Base-by-base conservation (phyloP, 345 rosid species). In the Arabis alpina region DNA sequence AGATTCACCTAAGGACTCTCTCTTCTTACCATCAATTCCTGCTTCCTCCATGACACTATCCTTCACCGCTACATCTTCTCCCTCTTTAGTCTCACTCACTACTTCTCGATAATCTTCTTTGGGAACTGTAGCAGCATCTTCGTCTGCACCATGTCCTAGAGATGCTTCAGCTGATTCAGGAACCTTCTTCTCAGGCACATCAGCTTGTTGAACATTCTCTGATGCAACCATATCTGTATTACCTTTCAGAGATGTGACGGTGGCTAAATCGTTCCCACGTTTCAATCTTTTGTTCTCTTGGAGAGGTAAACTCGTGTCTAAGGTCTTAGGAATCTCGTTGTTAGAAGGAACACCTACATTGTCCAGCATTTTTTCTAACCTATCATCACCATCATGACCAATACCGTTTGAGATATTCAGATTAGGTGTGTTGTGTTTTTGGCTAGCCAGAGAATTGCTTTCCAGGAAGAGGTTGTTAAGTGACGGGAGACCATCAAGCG, bases 401-500 rank as follows among this genome's bases (percentile, higher is more conserved):
- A 32, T 34, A 68, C 61, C 77, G 45, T n/a, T 77, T 8, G 32
- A 58, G 65, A 66, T 68, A 57, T 62, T 60, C 56, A 79, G 36
- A 79, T 51, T 74, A 61, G 70, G 67, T 25, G 55, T 60, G 60
- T 41, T 62, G 25, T 24, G 71, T 55, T 69, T 76, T 68, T 71
- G 80, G 53, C 66, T 68, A 60, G 67, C 68, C 7, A 76, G 70
- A 42, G 61, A 74, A 28, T 41, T 34, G 63, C 43, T 79, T 66
- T 70, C 79, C 0, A 55, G 58, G 45, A 64, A 68, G 57, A 53
- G 57, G 37, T 23, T 19, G 65, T 76, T 54, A 69, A 65, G 65
- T 8, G 89, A 40, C 4, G 80, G 76, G 30, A 75, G 78, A 76
- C 81, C 82, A 14, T 73, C 79, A 48, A 84, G 61, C 9, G 93